These are phyloP conservation scores for Rhododendron kiyosumense DNA, from an alignment of 148 eudicot species.

Conservation along the genomic window DNA sequence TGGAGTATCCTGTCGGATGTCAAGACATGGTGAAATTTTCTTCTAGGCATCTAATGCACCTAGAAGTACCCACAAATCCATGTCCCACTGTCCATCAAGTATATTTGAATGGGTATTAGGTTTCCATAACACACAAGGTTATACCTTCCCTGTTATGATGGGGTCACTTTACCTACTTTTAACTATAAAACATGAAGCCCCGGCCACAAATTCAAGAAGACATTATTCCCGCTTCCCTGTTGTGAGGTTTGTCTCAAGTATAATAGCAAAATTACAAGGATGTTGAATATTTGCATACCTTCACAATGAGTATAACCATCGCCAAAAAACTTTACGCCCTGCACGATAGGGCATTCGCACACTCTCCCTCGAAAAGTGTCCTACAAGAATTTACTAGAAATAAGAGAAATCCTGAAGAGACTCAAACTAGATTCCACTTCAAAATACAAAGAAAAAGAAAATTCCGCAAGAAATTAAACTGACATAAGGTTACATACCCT, in stretches of 20 bases:
- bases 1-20: not conserved
- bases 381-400: conserved; percentile 24
- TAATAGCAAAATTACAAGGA: not conserved
- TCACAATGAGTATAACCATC: conserved; percentile 87
- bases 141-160: not conserved
- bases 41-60: not conserved
- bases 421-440: not conserved
- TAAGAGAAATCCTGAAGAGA: not conserved
- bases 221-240: not conserved
- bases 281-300: conserved; percentile 33
- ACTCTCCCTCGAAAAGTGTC: conserved; percentile 92
- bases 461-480: not conserved
- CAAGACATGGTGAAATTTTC: not conserved
- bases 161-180: not conserved
- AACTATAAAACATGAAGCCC: not conserved
- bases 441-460: not conserved
- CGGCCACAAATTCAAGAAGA: not conserved
- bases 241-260: not conserved
- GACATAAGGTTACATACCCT: conserved; percentile 43
- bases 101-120: not conserved
- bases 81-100: not conserved
- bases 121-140: not conserved
- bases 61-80: not conserved
- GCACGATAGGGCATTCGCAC: conserved; percentile 81
- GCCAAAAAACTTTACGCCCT: conserved; percentile 73